Base-by-base conservation (phyloP, 2,329 filamentous ascomycete species). In the Emydomyces testavorans region DNA sequence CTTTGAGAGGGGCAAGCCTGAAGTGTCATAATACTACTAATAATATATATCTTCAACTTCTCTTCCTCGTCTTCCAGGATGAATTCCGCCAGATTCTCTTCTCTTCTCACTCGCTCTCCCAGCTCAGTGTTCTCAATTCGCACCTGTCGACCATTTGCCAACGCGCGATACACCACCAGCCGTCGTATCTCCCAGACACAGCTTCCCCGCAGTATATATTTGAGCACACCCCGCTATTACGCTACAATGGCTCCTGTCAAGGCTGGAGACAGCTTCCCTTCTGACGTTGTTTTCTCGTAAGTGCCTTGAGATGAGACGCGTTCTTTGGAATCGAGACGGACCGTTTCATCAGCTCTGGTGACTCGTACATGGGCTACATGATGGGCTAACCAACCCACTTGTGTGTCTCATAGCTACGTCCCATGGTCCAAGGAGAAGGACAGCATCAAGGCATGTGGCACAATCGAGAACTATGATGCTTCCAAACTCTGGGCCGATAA, bases 181-280 rank as follows among this genome's bases (percentile, higher is more conserved):
- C 34, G 24, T 26, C 7, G n/a, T 18, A 6, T 40, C 24, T 18
- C 36, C 21, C 43, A 38, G 16, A 29, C 7, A 21, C 34, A 39
- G 24, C 28, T 47, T 24, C 45, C 45, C 35, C 45, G 36, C 28
- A 24, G 11, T 20, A 37, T 15, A 41, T 15, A 34, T 10, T 24
- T 32, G n/a, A 45, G 35, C 24, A 23, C 34, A 10, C 31, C 24
- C 15, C 46, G 49, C 39, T 39, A 24, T 23, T 47, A 50, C 52
- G 49, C 59, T 23, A 69, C 56, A 62, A 80, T 80, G 77, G 65
- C 82, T 71, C 76, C 76, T 66, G 77, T 92, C 68, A 81, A 89
- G 66, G 76, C 77, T 64, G 89, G 89, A 63, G 86, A 94, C 67
- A 72, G 73, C 65, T 90, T 96, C 76, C 89, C 89, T 57, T 72